These are phyloP conservation scores for Polytolypa hystricis DNA, from an alignment of 2,329 filamentous ascomycete genomes.

Conservation along the genomic window DNA sequence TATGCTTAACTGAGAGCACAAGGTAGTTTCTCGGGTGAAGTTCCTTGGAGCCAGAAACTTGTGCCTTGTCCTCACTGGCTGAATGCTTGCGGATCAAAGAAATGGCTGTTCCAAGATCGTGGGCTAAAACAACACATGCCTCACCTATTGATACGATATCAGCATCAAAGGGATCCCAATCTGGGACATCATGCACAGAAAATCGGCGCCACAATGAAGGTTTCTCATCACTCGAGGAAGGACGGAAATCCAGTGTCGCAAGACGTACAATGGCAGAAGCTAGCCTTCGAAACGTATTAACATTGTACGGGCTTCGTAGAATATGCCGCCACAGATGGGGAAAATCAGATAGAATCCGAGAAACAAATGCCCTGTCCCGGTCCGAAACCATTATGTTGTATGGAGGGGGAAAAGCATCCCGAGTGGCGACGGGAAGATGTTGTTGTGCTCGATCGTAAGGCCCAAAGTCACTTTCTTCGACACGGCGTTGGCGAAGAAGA, in stretches of 20 bases:
- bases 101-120: slow-evolving; percentile 3
- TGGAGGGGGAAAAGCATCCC: too few relatives aligned
- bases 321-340: slow-evolving; percentile 9
- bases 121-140: slow-evolving; percentile 4
- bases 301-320: slow-evolving; percentile 8
- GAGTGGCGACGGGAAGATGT: neutral
- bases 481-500: neutral
- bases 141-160: slow-evolving; percentile 3
- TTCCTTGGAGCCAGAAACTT: neutral
- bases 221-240: slow-evolving; percentile 3
- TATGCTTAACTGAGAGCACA: slow-evolving; percentile 14
- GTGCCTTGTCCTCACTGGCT: slow-evolving; percentile 2
- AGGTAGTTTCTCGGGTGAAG: slow-evolving; percentile 11
- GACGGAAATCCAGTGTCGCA: slow-evolving; percentile 8
- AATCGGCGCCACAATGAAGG: neutral
- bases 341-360: slow-evolving; percentile 7
- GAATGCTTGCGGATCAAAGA: slow-evolving; percentile 10
- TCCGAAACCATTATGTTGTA: neutral
- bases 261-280: slow-evolving; percentile 8
- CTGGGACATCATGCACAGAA: slow-evolving; percentile 4
- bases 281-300: slow-evolving; percentile 7
- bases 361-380: slow-evolving; percentile 2
- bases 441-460: neutral
- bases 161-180: slow-evolving; percentile 5
- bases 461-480: slow-evolving; percentile 2